Evolutionary conservation across 306 rosid genomes (phyloP).

Genomic region (Vigna radiata): DNA sequence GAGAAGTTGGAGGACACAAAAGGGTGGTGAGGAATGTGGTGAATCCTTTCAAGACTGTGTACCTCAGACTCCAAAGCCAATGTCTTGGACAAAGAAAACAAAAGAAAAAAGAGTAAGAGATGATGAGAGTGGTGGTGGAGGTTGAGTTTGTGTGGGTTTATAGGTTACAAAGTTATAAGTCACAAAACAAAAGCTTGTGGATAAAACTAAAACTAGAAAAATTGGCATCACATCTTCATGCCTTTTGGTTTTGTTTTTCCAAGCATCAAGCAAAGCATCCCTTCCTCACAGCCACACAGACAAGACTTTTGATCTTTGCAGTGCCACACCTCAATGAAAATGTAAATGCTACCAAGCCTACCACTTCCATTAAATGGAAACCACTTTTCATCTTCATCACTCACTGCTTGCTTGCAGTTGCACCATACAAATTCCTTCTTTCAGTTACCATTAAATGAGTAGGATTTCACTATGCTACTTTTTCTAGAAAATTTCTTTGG

Average conservation of each 20-base stretch:
- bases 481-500: not conserved
- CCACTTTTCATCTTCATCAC: conserved; percentile 35
- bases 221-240: conserved; percentile 38
- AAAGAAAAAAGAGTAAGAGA: conserved; percentile 29
- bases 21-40: conserved; percentile 44
- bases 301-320: conserved; percentile 29
- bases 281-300: conserved; percentile 35
- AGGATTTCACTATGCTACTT: conserved; percentile 10
- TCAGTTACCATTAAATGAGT: conserved; percentile 22
- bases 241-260: conserved; percentile 34
- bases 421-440: conserved; percentile 27
- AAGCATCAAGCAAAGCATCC: conserved; percentile 46
- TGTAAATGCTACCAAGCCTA: conserved; percentile 23
- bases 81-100: conserved; percentile 47
- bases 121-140: not conserved
- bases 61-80: conserved; percentile 50
- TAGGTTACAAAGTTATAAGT: conserved; percentile 22
- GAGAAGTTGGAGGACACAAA: conserved; percentile 48
- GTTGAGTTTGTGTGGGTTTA: conserved; percentile 36
- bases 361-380: conserved; percentile 7
- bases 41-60: conserved; percentile 47
- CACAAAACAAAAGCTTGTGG: conserved; percentile 48
- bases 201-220: conserved; percentile 44
- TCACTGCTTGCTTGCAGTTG: conserved; percentile 4
- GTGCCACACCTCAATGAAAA: not conserved